Evolutionary conservation across 768 basidiomycete species (phyloP), one percentile per base, ranked within the genome.

Genomic region (Boletus pseudo-olivaceus): DNA sequence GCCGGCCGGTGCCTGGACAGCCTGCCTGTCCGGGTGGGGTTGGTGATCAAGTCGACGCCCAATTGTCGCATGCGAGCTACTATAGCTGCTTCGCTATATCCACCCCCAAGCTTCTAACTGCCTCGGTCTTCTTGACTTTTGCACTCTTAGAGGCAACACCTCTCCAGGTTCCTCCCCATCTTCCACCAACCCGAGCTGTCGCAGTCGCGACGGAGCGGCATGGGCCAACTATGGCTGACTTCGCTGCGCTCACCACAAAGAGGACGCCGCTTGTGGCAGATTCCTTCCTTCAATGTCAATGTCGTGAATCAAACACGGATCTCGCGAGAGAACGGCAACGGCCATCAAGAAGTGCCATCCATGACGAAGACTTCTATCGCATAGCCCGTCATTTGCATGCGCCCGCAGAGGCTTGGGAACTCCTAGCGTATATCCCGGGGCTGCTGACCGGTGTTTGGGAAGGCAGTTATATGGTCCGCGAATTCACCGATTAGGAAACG

Each of bases 401-500:
- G 38, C 58, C 54, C 26, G 39, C 50, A 53, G 62, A 64, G 11
- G 61, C 61, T 54, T 58, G 62, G 56, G 65, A 67, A 53, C 61
- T 57, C n/a, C 62, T 64, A 46, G 58, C 65, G 26, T 76, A 74
- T 59, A 62, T 70, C 60, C 75, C 77, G 37, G 81, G 80, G 17
- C 65, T 73, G 33, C 72, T 85, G 51, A 72, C 79, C 29, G 84
- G 82, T 4, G 62, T 78, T 54, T 86, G 84, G 84, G 78, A 84
- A 68, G 84, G 84, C 1, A 73, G 72, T 44, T 81, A 77, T 63
- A 81, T 81, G 80, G 84, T 83, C 59, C 63, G 72, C 63, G 44
- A 52, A 40, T 58, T 57, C 37, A 68, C 14, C 44, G 40, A 60
- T 64, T 60, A 39, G 44, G 57, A 48, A 44, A 43, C 49, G 43